Percentiles rank a stretch among this genome's conserved stretches.
Evolutionary conservation across 2,329 filamentous ascomycete genomes (phyloP).

Genomic region (Diatrype stigma): DNA sequence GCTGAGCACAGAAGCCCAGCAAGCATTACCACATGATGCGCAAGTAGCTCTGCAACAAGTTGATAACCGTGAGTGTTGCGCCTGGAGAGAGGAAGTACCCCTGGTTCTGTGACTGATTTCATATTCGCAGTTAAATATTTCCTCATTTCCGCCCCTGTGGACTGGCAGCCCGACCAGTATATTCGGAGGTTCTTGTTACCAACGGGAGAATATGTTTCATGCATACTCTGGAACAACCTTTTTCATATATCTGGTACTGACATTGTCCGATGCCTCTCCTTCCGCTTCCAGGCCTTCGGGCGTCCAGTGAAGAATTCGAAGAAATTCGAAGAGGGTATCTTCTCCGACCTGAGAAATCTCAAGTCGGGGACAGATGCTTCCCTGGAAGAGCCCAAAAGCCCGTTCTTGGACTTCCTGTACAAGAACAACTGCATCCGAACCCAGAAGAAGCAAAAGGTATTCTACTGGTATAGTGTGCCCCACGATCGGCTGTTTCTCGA

Average conservation of each 20-base stretch:
- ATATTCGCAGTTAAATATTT: constrained; percentile 86
- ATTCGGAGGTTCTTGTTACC: constrained; percentile 93
- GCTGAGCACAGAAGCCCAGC: constrained; percentile 94
- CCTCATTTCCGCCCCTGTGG: constrained; percentile 95
- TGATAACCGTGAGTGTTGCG: constrained; percentile 74
- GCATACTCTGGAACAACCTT: constrained; percentile 97
- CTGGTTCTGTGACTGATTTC: constrained; percentile 1
- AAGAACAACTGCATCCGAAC: constrained; percentile 99
- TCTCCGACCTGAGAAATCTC: constrained; percentile 95
- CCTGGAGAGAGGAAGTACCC: background rate
- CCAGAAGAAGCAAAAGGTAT: constrained; percentile 99
- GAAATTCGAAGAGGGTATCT: constrained; percentile 99
- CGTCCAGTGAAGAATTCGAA: constrained; percentile 99
- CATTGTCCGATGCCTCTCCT: constrained; percentile 95
- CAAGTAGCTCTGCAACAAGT: constrained; percentile 97
- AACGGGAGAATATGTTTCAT: constrained; percentile 98
- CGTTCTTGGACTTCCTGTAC: constrained; percentile 97
- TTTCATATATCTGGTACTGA: constrained; percentile 99
- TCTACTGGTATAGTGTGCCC: constrained; percentile 99
- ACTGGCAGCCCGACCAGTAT: constrained; percentile 96
- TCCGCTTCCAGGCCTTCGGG: constrained; percentile 97
- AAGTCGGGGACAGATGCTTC: constrained; percentile 98
- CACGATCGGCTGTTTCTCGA: constrained; percentile 97
- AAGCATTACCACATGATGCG: constrained; percentile 91
- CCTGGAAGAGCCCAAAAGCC: constrained; percentile 96